phyloP scores from a whole-genome alignment of 2,329 filamentous ascomycete genomes.

The Fusarium domesticum region DNA sequence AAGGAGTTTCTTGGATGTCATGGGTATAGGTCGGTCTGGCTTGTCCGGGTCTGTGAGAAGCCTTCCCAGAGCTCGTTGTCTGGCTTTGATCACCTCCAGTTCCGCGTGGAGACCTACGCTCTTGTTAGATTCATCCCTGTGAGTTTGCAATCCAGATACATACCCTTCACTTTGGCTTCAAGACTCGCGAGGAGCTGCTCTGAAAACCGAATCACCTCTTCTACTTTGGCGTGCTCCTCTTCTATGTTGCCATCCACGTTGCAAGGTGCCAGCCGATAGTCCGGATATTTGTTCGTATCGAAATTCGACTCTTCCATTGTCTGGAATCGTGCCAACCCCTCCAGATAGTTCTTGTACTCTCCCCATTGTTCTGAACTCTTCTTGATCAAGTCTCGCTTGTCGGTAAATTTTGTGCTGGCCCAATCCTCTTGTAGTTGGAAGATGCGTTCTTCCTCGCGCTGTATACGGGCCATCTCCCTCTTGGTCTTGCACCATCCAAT shows the following conservation, averaged over 20 bases:
- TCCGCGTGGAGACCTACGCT: conserved; percentile 30
- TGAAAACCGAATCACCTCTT: conserved; percentile 35
- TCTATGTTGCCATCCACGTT: conserved; percentile 35
- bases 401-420: conserved; percentile 20
- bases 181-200: conserved; percentile 36
- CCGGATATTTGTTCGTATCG: conserved; percentile 37
- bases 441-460: conserved; percentile 25
- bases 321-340: conserved; percentile 36
- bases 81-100: conserved; percentile 33
- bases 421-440: conserved; percentile 30
- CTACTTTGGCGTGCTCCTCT: conserved; percentile 29
- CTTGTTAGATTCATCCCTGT: conserved; percentile 18
- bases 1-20: conserved; percentile 45
- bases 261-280: conserved; percentile 40
- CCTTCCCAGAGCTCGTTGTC: conserved; percentile 38
- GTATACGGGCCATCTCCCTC: conserved; percentile 24
- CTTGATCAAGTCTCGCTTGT: conserved; percentile 33
- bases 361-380: conserved; percentile 33
- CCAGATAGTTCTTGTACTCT: conserved; percentile 34
- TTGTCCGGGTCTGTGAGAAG: conserved; percentile 42
- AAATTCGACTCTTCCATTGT: conserved; percentile 39
- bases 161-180: conserved; percentile 36
- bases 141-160: conserved; percentile 8
- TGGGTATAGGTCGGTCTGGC: conserved; percentile 34
- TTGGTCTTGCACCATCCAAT: conserved; percentile 35